phyloP scores from a whole-genome alignment of 2,329 filamentous ascomycete genomes.

The Fusarium sp. region DNA sequence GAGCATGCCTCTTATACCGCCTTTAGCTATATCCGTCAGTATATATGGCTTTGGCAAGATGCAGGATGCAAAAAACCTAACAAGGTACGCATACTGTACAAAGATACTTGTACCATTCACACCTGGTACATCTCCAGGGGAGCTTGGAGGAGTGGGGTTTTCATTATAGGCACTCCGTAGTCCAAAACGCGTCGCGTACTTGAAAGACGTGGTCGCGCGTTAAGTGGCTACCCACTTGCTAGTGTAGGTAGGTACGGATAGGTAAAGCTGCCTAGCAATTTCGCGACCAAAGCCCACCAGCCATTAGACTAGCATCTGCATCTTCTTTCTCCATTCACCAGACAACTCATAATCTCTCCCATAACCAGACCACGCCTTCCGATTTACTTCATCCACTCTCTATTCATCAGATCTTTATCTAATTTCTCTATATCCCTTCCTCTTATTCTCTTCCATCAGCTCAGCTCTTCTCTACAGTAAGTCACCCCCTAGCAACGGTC shows the following conservation, averaged over 20 bases:
- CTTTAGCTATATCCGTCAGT: background rate
- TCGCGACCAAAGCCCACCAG: slow-evolving; percentile 27
- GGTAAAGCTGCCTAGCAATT: slow-evolving; percentile 39
- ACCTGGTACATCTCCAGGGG: background rate
- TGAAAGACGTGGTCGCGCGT: slow-evolving; percentile 21
- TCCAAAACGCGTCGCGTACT: slow-evolving; percentile 31
- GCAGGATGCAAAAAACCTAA: slow-evolving; percentile 1
- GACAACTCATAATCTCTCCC: slow-evolving; percentile 14
- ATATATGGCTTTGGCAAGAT: background rate
- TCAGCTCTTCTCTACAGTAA: slow-evolving; percentile 10
- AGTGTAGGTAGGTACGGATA: background rate
- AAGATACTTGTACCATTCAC: slow-evolving; percentile 1
- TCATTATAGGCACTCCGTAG: background rate
- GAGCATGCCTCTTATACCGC: background rate
- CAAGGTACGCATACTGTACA: background rate
- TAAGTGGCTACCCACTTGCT: slow-evolving; percentile 36
- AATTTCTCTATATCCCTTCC: background rate
- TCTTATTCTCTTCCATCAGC: background rate
- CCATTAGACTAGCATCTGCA: slow-evolving; percentile 11
- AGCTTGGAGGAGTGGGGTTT: slow-evolving; percentile 1
- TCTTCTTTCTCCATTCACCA: slow-evolving; percentile 37
- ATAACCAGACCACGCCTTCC: background rate
- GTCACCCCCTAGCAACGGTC: slow-evolving; percentile 33
- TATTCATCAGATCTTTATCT: background rate
- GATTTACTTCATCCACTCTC: background rate